Percentiles rank a stretch among this genome's conserved stretches.
These are phyloP conservation scores for Leucosporidium scottii DNA, from an alignment of 768 basidiomycete species.

Conservation along the genomic window DNA sequence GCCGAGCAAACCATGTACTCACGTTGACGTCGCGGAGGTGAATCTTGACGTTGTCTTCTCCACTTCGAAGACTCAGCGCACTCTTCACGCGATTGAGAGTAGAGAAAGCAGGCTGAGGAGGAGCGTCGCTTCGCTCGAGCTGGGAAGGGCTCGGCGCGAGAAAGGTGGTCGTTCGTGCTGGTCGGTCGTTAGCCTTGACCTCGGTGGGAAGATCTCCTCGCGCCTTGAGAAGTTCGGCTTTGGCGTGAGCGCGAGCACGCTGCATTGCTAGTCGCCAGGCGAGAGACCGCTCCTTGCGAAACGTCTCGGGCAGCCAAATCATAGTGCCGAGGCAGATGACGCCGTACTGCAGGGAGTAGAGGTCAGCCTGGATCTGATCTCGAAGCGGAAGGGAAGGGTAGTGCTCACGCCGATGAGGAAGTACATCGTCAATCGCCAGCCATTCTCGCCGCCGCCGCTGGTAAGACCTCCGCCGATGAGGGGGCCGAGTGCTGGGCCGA, in stretches of 20 bases:
- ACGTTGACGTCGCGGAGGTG: conserved; percentile 48
- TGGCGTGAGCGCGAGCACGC: conserved; percentile 33
- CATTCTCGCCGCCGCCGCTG: conserved; percentile 46
- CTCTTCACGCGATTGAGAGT: background rate
- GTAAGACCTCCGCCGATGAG: conserved; percentile 65
- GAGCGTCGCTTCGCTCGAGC: too few relatives aligned
- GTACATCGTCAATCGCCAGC: conserved; percentile 77
- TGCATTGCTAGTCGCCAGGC: conserved; percentile 65
- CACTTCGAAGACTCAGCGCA: conserved; percentile 10
- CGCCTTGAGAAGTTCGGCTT: conserved; percentile 7
- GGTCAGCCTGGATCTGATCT: background rate
- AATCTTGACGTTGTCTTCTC: conserved; percentile 34
- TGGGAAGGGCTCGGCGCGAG: too few relatives aligned
- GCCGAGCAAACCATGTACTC: background rate
- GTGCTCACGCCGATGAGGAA: conserved; percentile 64
- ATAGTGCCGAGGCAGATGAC: conserved; percentile 37
- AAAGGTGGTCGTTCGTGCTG: background rate
- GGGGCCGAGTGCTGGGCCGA: conserved; percentile 53
- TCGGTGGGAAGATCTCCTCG: background rate
- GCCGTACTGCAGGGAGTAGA: conserved; percentile 13
- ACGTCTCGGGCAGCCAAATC: conserved; percentile 67
- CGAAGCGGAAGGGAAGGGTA: conserved; percentile 49
- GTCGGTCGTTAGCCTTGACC: background rate
- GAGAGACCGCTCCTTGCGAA: conserved; percentile 70
- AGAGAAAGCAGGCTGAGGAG: too few relatives aligned